A percentile compares a stretch with the other conserved stretches of the same genome.
Evolutionary conservation across 2,329 filamentous ascomycete genomes (phyloP).

Genomic region (Diaporthe eres): DNA sequence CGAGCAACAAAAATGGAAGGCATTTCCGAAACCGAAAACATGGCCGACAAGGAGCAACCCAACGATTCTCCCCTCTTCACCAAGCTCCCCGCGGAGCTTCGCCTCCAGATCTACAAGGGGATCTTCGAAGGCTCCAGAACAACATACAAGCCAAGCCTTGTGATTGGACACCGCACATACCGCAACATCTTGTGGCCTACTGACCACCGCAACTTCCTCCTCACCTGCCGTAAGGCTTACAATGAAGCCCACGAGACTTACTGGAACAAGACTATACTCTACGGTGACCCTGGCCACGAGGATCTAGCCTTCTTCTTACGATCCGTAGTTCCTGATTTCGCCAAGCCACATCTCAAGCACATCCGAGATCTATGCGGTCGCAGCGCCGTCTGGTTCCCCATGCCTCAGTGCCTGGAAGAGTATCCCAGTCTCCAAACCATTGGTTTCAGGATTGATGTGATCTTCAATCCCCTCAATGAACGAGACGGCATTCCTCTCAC

Average conservation of each 20-base stretch:
- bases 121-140: neutral
- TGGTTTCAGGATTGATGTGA: no score
- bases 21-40: neutral
- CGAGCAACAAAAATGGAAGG: neutral
- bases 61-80: neutral
- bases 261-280: neutral
- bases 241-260: neutral
- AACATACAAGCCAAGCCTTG: neutral
- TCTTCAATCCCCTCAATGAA: no score
- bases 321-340: neutral
- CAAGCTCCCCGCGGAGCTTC: neutral
- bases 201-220: neutral
- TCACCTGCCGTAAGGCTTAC: neutral
- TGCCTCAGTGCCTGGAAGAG: neutral
- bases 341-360: neutral
- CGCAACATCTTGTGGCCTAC: neutral
- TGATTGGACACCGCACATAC: neutral
- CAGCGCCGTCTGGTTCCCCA: no score
- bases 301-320: neutral
- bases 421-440: neutral
- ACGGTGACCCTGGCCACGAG: neutral
- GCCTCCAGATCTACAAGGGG: neutral
- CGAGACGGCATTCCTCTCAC: no score
- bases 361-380: neutral
- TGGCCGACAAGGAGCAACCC: neutral